phyloP scores from a whole-genome alignment of 2,329 filamentous ascomycete genomes.

The Sordariomycetes sp. region DNA sequence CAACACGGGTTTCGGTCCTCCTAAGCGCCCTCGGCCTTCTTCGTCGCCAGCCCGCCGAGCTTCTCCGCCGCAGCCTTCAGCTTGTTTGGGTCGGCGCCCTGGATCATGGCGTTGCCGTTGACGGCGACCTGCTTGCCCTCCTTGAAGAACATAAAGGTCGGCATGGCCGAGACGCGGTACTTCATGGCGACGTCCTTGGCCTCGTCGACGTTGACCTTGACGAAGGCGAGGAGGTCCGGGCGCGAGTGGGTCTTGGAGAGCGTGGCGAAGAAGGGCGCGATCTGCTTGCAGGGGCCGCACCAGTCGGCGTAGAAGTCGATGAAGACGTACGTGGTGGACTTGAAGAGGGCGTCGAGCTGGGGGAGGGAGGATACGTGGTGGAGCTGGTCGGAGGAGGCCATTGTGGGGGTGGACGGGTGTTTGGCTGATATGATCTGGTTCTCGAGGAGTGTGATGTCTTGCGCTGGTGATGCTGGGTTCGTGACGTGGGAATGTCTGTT shows the following conservation, averaged over 20 bases:
- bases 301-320: constrained; percentile 42
- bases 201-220: constrained; percentile 87
- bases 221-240: constrained; percentile 57
- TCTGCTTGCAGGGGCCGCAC: constrained; percentile 40
- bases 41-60: constrained; percentile 23
- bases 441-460: background rate
- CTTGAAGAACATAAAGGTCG: constrained; percentile 86
- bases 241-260: constrained; percentile 16
- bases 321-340: constrained; percentile 28
- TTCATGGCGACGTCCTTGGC: constrained; percentile 65
- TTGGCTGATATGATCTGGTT: background rate
- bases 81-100: constrained; percentile 20
- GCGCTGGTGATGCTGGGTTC: too few relatives aligned
- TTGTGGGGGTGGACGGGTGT: background rate
- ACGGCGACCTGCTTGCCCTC: constrained; percentile 38
- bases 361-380: constrained; percentile 17
- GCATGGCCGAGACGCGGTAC: constrained; percentile 82
- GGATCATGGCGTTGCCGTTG: constrained; percentile 19
- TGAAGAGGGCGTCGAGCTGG: constrained; percentile 27
- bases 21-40: constrained; percentile 14
- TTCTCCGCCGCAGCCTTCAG: constrained; percentile 26
- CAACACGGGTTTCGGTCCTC: background rate
- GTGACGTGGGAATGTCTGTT: too few relatives aligned
- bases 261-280: constrained; percentile 32
- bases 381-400: constrained; percentile 23